Evolutionary conservation across 2,329 filamentous ascomycete species (phyloP).

Genomic region (Dactylonectria macrodidyma): DNA sequence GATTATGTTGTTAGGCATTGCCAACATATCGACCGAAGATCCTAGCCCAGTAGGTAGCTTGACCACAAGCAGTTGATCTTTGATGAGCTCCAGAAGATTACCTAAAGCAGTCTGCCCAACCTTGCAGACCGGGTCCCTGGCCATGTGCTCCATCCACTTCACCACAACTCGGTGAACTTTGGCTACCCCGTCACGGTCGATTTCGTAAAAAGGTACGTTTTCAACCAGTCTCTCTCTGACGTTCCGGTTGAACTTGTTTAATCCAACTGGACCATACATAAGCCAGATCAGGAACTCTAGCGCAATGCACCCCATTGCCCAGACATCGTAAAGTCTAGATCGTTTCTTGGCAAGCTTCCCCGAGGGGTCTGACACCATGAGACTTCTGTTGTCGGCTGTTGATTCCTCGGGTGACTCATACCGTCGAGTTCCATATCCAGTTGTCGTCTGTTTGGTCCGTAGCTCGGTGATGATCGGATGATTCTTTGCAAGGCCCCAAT

Average conservation of each 20-base stretch:
- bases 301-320: constrained; percentile 47
- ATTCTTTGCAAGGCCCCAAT: constrained; percentile 20
- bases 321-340: constrained; percentile 46
- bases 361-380: no score
- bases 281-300: constrained; percentile 48
- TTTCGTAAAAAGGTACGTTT: not conserved
- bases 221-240: no score
- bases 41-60: not conserved
- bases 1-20: no score
- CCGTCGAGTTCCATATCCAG: constrained; percentile 11
- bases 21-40: no score
- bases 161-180: not conserved
- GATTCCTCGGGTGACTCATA: constrained; percentile 18
- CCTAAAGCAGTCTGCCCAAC: constrained; percentile 8
- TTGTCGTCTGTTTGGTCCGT: constrained; percentile 4
- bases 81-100: constrained; percentile 6
- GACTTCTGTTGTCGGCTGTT: not conserved
- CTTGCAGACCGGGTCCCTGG: not conserved
- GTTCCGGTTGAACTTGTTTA: constrained; percentile 8
- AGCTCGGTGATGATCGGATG: constrained; percentile 6
- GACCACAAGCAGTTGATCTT: constrained; percentile 12
- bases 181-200: not conserved
- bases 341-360: not conserved
- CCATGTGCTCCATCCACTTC: constrained; percentile 8
- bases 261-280: constrained; percentile 26